phyloP scores from a whole-genome alignment of 768 basidiomycete genomes.

The Lactarius trivialis region DNA sequence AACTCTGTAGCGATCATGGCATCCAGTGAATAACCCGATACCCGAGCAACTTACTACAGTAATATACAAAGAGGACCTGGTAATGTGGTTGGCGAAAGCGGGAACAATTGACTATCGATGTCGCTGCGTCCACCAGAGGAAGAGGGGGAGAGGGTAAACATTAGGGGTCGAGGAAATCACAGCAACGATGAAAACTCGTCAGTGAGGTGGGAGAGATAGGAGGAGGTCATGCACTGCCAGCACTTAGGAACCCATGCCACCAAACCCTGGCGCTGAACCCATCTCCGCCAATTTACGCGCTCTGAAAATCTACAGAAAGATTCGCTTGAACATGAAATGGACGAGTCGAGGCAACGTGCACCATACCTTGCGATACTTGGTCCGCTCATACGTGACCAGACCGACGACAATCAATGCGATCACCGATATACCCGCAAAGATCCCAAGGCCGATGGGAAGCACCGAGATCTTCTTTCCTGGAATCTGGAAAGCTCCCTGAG shows the following conservation, averaged over 20 bases:
- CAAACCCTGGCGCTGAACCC: conserved; percentile 52
- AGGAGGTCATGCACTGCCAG: background rate
- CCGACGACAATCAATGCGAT: conserved; percentile 77
- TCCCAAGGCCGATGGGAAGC: conserved; percentile 74
- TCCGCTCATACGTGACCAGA: conserved; percentile 81
- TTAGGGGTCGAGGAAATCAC: background rate
- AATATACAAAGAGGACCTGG: conserved; percentile 7
- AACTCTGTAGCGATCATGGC: background rate
- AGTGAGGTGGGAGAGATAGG: background rate
- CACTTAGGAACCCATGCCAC: conserved; percentile 36
- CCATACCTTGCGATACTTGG: conserved; percentile 77
- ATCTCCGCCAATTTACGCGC: conserved; percentile 66
- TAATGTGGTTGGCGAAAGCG: background rate
- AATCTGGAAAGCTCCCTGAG: conserved; percentile 43
- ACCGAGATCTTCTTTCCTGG: conserved; percentile 73
- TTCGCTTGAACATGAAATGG: background rate
- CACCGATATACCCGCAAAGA: conserved; percentile 81
- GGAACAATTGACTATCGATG: background rate
- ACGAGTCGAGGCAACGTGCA: background rate
- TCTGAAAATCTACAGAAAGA: conserved; percentile 46
- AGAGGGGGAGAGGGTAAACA: background rate
- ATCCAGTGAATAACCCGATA: background rate
- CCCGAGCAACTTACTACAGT: background rate
- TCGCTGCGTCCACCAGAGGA: background rate
- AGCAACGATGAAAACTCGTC: background rate